Evolutionary conservation across 2,329 filamentous ascomycete genomes (phyloP).

Genomic region (Hypoxylon sp.): DNA sequence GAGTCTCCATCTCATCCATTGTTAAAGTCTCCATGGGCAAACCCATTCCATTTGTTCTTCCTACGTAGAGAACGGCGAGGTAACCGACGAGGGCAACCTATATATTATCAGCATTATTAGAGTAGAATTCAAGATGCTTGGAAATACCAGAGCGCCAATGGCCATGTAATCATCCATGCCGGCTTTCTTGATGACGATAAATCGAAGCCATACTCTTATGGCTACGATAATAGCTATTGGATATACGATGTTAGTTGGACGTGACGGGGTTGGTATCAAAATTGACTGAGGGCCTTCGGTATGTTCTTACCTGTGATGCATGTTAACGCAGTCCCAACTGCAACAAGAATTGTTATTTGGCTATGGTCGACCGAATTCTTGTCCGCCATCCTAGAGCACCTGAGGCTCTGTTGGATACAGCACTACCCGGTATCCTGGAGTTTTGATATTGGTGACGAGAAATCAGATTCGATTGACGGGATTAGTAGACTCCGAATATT

Average conservation of each 20-base stretch:
- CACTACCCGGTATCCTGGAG: neutral
- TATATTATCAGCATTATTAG: neutral
- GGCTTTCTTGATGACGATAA: conserved; percentile 39
- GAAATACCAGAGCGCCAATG: conserved; percentile 41
- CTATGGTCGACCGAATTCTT: conserved; percentile 21
- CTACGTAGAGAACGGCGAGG: conserved; percentile 38
- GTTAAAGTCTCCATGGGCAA: conserved; percentile 40
- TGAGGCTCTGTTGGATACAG: conserved; percentile 8
- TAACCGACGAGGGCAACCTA: conserved; percentile 45
- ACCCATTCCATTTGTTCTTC: conserved; percentile 40
- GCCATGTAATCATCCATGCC: conserved; percentile 47
- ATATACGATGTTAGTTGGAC: neutral
- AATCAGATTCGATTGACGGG: neutral
- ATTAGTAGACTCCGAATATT: neutral
- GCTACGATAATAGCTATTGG: conserved; percentile 39
- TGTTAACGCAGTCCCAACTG: conserved; percentile 40
- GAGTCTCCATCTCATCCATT: conserved; percentile 32
- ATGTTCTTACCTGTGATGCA: conserved; percentile 39
- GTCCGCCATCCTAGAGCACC: conserved; percentile 20
- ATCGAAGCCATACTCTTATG: conserved; percentile 41
- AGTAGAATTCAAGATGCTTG: neutral
- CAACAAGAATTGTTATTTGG: conserved; percentile 38
- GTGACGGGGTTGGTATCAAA: neutral
- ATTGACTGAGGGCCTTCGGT: neutral
- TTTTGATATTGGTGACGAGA: neutral